These are phyloP conservation scores for Exophiala sp. DNA, from an alignment of 2,329 filamentous ascomycete genomes.

Conservation along the genomic window DNA sequence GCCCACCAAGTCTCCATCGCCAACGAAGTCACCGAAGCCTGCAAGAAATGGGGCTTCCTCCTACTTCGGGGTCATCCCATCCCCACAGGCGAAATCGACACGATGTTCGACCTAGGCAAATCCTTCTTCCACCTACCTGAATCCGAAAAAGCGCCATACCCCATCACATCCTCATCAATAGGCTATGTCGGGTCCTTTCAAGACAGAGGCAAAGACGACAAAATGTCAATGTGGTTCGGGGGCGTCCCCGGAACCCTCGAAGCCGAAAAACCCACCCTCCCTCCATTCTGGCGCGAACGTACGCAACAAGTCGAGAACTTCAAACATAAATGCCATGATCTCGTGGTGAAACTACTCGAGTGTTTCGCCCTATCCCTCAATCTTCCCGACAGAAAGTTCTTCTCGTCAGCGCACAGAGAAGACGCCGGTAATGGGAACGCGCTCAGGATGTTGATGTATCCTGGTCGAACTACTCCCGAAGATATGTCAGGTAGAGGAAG, in stretches of 20 bases:
- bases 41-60: slow-evolving; percentile 81
- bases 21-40: slow-evolving; percentile 70
- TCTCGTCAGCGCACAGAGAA: slow-evolving; percentile 62
- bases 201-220: slow-evolving; percentile 27
- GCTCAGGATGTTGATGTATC: slow-evolving; percentile 72
- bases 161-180: slow-evolving; percentile 23
- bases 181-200: slow-evolving; percentile 24
- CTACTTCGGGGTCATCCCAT: slow-evolving; percentile 63
- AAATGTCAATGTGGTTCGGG: slow-evolving; percentile 28
- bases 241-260: slow-evolving; percentile 21
- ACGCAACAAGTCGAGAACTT: slow-evolving; percentile 24
- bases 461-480: slow-evolving; percentile 37
- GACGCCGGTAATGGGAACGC: slow-evolving; percentile 63
- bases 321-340: slow-evolving; percentile 25
- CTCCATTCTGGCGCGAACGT: slow-evolving; percentile 26
- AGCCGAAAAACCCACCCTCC: slow-evolving; percentile 13
- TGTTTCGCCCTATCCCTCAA: slow-evolving; percentile 76
- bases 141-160: slow-evolving; percentile 52
- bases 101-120: slow-evolving; percentile 65
- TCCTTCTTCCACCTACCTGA: slow-evolving; percentile 64
- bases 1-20: slow-evolving; percentile 56
- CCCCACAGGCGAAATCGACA: slow-evolving; percentile 52
- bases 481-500: slow-evolving; percentile 1
- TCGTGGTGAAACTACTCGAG: slow-evolving; percentile 25
- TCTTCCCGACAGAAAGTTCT: slow-evolving; percentile 62